phyloP scores from a whole-genome alignment of 1,284 basidiomycete genomes.

The Ceratobasidium sp. region DNA sequence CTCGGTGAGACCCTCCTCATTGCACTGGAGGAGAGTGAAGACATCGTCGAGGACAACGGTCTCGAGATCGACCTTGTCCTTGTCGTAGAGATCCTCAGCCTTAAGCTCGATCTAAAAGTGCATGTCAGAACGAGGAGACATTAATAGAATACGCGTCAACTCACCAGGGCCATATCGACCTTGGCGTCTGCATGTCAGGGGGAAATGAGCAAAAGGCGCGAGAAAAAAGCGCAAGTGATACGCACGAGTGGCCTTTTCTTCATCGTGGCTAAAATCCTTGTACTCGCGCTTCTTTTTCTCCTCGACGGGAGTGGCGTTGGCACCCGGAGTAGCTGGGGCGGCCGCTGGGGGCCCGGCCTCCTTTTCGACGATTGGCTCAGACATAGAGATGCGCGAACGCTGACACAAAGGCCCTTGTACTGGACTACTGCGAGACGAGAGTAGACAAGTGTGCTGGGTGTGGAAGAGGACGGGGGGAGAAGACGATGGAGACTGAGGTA shows the following conservation, averaged over 20 bases:
- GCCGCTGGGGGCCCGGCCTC: constrained; percentile 66
- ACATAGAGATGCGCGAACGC: constrained; percentile 55
- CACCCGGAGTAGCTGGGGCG: constrained; percentile 30
- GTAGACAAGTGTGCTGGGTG: constrained; percentile 32
- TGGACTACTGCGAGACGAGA: constrained; percentile 26
- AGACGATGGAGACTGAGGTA: constrained; percentile 27
- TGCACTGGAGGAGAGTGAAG: constrained; percentile 93
- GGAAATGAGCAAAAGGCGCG: too few species aligned
- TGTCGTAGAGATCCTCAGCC: constrained; percentile 96
- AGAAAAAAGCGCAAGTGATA: constrained; percentile 52
- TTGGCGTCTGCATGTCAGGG: constrained; percentile 71
- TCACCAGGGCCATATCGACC: constrained; percentile 86
- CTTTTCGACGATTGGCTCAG: constrained; percentile 68
- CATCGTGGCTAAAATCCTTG: constrained; percentile 90
- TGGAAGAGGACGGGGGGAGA: constrained; percentile 46
- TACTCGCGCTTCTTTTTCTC: constrained; percentile 89
- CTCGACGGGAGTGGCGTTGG: constrained; percentile 45
- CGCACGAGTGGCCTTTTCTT: constrained; percentile 77
- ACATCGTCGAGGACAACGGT: constrained; percentile 97
- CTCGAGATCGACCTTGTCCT: constrained; percentile 99
- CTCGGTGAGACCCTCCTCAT: constrained; percentile 80
- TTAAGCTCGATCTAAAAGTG: constrained; percentile 64
- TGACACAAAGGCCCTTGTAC: constrained; percentile 35
- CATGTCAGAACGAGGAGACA: neutral
- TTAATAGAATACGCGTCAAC: constrained; percentile 51